Evolutionary conservation across 768 basidiomycete species (phyloP), one percentile per base, ranked within the genome.

Genomic region (Leucogyrophana mollusca): DNA sequence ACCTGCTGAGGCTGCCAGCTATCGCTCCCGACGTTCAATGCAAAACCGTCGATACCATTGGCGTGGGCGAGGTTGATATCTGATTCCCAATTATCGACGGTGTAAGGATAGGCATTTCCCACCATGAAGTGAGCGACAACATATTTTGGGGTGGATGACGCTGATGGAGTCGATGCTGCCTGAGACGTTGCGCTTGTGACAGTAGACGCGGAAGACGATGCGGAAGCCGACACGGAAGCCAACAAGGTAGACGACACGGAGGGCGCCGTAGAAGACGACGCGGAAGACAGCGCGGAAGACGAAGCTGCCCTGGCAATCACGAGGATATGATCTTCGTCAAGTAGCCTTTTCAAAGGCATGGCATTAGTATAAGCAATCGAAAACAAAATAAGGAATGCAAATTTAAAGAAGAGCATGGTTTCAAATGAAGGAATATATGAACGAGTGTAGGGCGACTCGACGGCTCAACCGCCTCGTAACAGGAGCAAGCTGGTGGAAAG

Each of bases 71-170:
- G 73, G 3, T 52, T 22, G 18, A 87, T 78, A 55, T 87, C 74
- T 48, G 67, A 76, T 41, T 75, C 61, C 61, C 78, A 77, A 42
- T 56, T 54, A 33, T 59, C 46, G 22, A 50, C 22, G 2, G 61
- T 78, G 61, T 85, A 87, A 2, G 82, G 77, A 62, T 79, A 84
- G 3, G 81, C 73, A 53, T 87, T 87, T 25, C 86, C 86, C 23
- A 66, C 73, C 71, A 83, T 82, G 52, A 76, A 73, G 53, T 83
- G 81, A 7, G 78, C 76, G 1, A 82, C 70, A 16, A 83, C 79
- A 56, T 71, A 72, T 72, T 81, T 74, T 27, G 47, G 45, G 23
- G 25, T 42, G 20, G 45, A 46, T 9, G 45, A 22, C 17, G 18
- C 22, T 3, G 47, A n/a, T n/a, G n/a, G n/a, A n/a, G n/a, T 69